A percentile compares a stretch with the other conserved stretches of the same genome.
Conservation (phyloP, 2,329 filamentous ascomycete species). For the Colletotrichum brevisporum region DNA sequence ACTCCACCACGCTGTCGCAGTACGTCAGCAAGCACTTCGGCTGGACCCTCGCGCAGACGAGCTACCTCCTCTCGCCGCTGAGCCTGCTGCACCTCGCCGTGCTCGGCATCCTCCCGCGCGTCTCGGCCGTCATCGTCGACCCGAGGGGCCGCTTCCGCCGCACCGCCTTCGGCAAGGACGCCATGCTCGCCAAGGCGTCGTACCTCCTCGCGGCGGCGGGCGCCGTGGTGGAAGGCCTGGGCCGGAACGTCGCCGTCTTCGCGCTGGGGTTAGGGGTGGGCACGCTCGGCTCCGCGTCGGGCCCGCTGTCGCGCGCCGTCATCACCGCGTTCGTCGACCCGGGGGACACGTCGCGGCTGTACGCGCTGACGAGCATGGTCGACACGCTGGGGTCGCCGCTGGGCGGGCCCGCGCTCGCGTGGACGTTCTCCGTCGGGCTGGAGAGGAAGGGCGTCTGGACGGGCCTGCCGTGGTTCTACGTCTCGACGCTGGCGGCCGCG, state of each 20-base stretch:
- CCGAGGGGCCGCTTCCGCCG: slow-evolving; percentile 48
- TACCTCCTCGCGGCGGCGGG: slow-evolving; percentile 50
- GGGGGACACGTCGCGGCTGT: slow-evolving; percentile 56
- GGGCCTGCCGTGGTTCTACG: slow-evolving; percentile 58
- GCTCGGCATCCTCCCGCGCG: slow-evolving; percentile 52
- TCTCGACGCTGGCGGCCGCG: slow-evolving; percentile 48
- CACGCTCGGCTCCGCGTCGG: slow-evolving; percentile 55
- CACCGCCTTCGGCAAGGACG: slow-evolving; percentile 54
- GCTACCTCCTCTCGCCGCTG: slow-evolving; percentile 57
- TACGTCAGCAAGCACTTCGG: slow-evolving; percentile 61
- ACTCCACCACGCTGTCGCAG: slow-evolving; percentile 55
- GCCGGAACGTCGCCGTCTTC: slow-evolving; percentile 51
- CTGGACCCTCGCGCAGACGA: slow-evolving; percentile 58
- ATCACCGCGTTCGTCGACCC: slow-evolving; percentile 55
- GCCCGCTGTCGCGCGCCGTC: slow-evolving; percentile 56
- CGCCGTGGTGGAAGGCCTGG: slow-evolving; percentile 52
- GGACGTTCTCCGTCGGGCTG: slow-evolving; percentile 55
- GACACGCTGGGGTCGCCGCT: slow-evolving; percentile 57
- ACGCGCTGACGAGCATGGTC: slow-evolving; percentile 57
- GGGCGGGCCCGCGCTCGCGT: slow-evolving; percentile 56
- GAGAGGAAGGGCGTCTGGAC: slow-evolving; percentile 52
- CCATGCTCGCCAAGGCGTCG: slow-evolving; percentile 52
- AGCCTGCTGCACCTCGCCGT: slow-evolving; percentile 56
- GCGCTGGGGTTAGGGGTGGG: slow-evolving; percentile 54
- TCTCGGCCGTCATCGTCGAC: slow-evolving; percentile 49